These are phyloP conservation scores for Verticillium dahliae DNA, from an alignment of 2,329 filamentous ascomycete genomes.

Conservation along the genomic window DNA sequence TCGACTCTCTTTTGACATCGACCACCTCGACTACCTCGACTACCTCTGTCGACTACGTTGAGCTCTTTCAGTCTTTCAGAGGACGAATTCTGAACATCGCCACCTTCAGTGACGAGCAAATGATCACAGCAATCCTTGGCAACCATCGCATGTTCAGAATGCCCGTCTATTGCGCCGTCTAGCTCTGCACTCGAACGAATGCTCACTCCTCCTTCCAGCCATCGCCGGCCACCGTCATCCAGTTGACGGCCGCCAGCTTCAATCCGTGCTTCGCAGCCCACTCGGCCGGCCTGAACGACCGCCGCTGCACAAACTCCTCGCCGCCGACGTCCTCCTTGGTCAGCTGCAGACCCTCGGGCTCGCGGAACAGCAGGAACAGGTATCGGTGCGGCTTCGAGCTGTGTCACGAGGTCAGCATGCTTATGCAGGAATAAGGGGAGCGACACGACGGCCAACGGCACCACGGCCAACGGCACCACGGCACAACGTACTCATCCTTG, in stretches of 20 bases:
- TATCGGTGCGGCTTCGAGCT: conserved; percentile 43
- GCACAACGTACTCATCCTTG: conserved; percentile 34
- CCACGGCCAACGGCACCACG: background rate
- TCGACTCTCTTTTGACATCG: background rate
- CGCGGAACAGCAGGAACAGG: conserved; percentile 36
- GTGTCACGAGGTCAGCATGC: background rate
- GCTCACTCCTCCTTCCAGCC: conserved; percentile 23
- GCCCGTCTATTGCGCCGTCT: background rate
- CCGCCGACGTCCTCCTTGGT: conserved; percentile 36
- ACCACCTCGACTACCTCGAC: background rate
- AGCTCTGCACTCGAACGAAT: background rate
- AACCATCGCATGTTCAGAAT: background rate
- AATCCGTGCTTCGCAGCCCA: conserved; percentile 31
- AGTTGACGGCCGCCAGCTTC: conserved; percentile 32
- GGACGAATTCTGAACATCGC: no score
- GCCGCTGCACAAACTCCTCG: conserved; percentile 37
- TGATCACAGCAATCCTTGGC: background rate
- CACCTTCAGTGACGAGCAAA: no score
- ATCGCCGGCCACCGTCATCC: conserved; percentile 39
- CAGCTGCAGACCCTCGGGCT: conserved; percentile 26
- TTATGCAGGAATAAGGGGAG: background rate
- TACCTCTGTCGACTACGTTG: no score
- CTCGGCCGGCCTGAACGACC: conserved; percentile 31
- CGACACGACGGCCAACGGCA: background rate
- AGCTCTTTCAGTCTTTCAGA: background rate